Evolutionary conservation across 129 eudicot species (phyloP).

Genomic region (Logfia minima): DNA sequence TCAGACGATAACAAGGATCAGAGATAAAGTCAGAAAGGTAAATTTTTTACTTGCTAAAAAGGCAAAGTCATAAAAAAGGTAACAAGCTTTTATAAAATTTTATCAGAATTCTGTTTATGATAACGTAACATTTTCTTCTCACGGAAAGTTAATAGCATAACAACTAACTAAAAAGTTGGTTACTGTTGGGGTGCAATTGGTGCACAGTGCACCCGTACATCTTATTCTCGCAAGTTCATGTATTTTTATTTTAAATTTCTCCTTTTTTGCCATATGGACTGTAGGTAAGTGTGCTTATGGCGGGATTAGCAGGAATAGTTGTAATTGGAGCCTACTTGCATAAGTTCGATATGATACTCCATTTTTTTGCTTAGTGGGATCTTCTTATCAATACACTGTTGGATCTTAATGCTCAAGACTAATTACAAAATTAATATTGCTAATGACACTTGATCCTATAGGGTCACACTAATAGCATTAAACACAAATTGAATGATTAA

Average conservation of each 20-base stretch:
- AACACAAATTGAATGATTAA: too few species aligned
- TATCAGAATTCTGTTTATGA: neutral
- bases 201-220: neutral
- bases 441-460: too few species aligned
- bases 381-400: neutral
- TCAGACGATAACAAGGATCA: slow-evolving; percentile 41
- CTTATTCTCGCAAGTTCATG: neutral
- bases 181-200: too few species aligned
- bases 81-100: neutral
- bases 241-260: neutral
- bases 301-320: slow-evolving; percentile 62
- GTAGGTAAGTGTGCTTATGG: slow-evolving; percentile 70
- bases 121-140: neutral
- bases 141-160: neutral
- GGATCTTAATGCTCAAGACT: too few species aligned
- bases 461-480: too few species aligned
- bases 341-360: slow-evolving; percentile 22
- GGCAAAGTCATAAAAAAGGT: neutral
- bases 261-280: slow-evolving; percentile 12
- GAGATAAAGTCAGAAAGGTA: slow-evolving; percentile 65
- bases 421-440: too few species aligned
- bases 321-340: slow-evolving; percentile 78
- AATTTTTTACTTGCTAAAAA: neutral
- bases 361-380: neutral
- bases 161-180: neutral